Percentiles rank a stretch among this genome's conserved stretches.
phyloP scores from a whole-genome alignment of 2,329 filamentous ascomycete species.

The Tolypocladium endophyticum region DNA sequence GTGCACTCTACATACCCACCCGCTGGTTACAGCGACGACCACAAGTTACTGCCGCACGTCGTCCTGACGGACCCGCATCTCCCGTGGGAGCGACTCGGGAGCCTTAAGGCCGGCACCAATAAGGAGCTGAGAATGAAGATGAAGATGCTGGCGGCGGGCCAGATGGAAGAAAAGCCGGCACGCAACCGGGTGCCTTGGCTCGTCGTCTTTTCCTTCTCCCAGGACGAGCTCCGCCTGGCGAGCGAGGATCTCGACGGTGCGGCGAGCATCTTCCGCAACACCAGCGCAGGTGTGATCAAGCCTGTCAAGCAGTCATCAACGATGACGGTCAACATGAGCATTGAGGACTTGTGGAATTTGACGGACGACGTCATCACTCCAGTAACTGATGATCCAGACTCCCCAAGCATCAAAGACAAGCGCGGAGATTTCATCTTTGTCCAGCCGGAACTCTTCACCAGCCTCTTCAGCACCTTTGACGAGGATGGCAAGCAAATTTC shows the following conservation, averaged over 20 bases:
- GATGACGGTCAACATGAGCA: conserved; percentile 8
- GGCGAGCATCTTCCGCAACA: not conserved
- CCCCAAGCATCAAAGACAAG: not conserved
- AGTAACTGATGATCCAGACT: not conserved
- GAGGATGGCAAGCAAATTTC: not conserved
- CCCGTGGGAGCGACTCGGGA: conserved; percentile 28
- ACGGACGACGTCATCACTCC: not conserved
- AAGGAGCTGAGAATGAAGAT: too few species aligned
- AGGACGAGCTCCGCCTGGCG: conserved; percentile 22
- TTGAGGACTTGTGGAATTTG: conserved; percentile 2
- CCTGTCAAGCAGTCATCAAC: conserved; percentile 2
- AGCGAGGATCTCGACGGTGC: conserved; percentile 4
- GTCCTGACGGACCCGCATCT: conserved; percentile 31
- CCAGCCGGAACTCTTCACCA: conserved; percentile 12
- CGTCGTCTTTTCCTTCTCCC: conserved; percentile 16
- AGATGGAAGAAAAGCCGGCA: not conserved
- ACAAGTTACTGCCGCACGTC: conserved; percentile 28
- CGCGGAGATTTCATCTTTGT: conserved; percentile 19
- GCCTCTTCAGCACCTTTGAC: conserved; percentile 11
- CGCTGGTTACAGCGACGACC: conserved; percentile 21
- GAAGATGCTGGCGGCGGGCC: not conserved
- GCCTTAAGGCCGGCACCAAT: not conserved
- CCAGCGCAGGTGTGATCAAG: conserved; percentile 2
- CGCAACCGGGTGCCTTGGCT: conserved; percentile 28
- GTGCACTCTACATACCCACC: conserved; percentile 30